Percentiles rank a stretch among this genome's conserved stretches.
Evolutionary conservation across 169 alveolate genomes (phyloP).

Genomic region (Eimeria maxima): DNA sequence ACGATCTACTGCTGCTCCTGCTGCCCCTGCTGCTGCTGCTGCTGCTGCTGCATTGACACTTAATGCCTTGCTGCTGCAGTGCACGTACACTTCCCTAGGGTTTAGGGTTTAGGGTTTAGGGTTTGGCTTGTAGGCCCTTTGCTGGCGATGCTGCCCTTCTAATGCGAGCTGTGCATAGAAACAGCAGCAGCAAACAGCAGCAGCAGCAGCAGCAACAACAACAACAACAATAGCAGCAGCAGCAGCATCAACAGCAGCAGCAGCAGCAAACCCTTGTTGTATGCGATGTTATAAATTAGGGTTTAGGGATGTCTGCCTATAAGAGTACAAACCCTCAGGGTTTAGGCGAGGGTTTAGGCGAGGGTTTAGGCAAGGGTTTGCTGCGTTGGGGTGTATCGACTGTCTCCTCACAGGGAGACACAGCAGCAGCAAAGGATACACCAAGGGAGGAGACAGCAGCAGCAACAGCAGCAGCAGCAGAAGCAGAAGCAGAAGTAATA

Average conservation of each 20-base stretch:
- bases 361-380: too few relatives aligned
- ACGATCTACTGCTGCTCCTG: too few relatives aligned
- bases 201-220: not conserved
- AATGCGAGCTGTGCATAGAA: too few relatives aligned
- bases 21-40: conserved; percentile 19
- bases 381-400: not conserved
- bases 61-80: not conserved
- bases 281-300: too few relatives aligned
- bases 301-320: not conserved
- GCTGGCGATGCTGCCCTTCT: not conserved
- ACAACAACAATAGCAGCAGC: not conserved
- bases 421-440: not conserved
- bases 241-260: conserved; percentile 29
- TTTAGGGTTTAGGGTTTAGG: conserved; percentile 38
- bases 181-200: conserved; percentile 42
- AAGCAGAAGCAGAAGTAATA: too few relatives aligned
- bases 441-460: not conserved
- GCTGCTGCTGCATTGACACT: conserved; percentile 15
- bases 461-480: too few relatives aligned
- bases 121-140: not conserved
- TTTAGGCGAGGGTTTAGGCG: too few relatives aligned
- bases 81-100: not conserved
- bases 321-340: not conserved
- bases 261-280: not conserved
- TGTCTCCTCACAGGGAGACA: not conserved